Evolutionary conservation across 1,284 basidiomycete species (phyloP).

Genomic region (Ustilago bromivora): DNA sequence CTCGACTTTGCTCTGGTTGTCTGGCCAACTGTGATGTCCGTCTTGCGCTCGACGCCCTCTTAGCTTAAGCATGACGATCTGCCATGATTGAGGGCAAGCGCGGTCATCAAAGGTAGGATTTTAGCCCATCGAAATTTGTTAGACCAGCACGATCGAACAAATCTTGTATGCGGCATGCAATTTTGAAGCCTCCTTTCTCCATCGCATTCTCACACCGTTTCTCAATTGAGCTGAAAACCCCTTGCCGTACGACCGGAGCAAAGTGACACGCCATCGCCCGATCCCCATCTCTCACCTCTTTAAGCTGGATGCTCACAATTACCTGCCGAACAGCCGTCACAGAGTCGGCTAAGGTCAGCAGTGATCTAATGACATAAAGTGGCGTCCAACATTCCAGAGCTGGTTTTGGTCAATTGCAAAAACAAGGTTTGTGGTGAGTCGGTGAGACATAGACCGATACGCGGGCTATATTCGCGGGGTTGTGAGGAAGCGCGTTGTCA

Average conservation of each 20-base stretch:
- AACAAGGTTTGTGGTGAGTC: neutral
- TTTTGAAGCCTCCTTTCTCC: neutral
- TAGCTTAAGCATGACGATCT: too few relatives aligned
- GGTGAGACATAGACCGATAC: conserved; percentile 11
- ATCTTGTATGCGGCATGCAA: neutral
- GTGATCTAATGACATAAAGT: neutral
- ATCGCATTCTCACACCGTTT: neutral
- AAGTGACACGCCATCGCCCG: neutral
- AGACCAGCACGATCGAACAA: neutral
- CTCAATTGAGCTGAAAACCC: neutral
- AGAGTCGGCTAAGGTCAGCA: neutral
- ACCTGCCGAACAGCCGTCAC: neutral
- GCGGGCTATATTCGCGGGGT: conserved; percentile 5
- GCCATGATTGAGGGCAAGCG: too few relatives aligned
- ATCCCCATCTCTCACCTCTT: neutral
- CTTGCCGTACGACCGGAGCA: neutral
- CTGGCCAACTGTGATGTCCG: too few relatives aligned
- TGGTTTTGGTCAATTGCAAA: neutral
- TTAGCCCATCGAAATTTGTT: neutral
- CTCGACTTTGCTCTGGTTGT: neutral
- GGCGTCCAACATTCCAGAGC: conserved; percentile 13
- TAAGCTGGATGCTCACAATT: neutral
- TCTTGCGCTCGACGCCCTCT: too few relatives aligned
- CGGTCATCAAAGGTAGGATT: too few relatives aligned
- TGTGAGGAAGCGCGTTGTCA: neutral